A percentile compares a stretch with the other conserved stretches of the same genome.
These are phyloP conservation scores for Mycena vitilis DNA, from an alignment of 768 basidiomycete species.

Conservation along the genomic window DNA sequence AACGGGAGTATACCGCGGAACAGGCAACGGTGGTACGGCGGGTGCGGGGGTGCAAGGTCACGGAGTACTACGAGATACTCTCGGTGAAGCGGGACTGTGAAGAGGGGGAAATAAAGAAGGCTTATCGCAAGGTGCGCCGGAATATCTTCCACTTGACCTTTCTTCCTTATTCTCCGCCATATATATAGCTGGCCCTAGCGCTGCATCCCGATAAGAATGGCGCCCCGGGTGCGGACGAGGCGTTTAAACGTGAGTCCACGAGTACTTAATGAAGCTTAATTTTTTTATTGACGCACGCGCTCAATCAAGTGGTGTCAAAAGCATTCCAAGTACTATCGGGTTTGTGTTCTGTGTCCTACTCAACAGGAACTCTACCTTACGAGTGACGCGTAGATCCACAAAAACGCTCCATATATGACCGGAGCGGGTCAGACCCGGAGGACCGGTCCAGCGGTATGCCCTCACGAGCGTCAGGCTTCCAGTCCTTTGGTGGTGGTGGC, in stretches of 20 bases:
- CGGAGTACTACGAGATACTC: conserved; percentile 95
- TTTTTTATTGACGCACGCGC: conserved; percentile 20
- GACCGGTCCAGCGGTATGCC: conserved; percentile 80
- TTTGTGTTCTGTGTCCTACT: conserved; percentile 39
- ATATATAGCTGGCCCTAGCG: conserved; percentile 81
- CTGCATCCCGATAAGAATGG: conserved; percentile 95
- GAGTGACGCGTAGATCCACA: conserved; percentile 69
- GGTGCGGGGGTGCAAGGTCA: conserved; percentile 85
- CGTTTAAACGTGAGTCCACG: conserved; percentile 87
- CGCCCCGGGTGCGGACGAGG: conserved; percentile 98
- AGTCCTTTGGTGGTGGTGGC: conserved; percentile 60
- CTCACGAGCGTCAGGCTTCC: conserved; percentile 61
- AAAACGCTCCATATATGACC: conserved; percentile 89
- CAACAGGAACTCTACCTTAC: conserved; percentile 19
- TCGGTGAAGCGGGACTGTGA: conserved; percentile 83
- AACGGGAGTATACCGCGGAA: conserved; percentile 89
- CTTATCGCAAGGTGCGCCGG: conserved; percentile 89
- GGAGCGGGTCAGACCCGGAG: conserved; percentile 89
- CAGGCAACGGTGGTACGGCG: conserved; percentile 87
- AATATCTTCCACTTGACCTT: conserved; percentile 4
- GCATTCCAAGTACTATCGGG: conserved; percentile 96
- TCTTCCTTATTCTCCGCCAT: conserved; percentile 19
- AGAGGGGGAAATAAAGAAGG: conserved; percentile 90
- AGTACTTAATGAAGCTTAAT: conserved; percentile 9
- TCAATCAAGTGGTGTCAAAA: conserved; percentile 88